phyloP scores from a whole-genome alignment of 805 yeast species.

The Spathaspora sp. region DNA sequence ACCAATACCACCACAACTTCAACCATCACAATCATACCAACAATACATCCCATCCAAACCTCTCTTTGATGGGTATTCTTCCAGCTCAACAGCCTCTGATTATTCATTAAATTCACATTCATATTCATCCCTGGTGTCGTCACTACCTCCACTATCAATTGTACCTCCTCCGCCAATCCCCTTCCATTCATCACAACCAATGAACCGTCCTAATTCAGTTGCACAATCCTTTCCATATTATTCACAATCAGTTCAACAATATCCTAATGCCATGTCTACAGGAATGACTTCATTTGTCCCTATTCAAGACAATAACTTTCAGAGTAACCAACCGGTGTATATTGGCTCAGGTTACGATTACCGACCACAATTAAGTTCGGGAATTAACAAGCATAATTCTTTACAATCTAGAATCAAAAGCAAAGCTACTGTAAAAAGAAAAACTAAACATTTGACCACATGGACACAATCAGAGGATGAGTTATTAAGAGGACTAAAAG shows the following conservation, averaged over 20 bases:
- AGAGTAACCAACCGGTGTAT: background rate
- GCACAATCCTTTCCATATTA: background rate
- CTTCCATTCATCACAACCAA: background rate
- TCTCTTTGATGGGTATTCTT: background rate
- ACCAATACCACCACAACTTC: conserved; percentile 2
- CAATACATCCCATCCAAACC: background rate
- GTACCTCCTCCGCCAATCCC: background rate
- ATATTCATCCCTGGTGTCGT: background rate
- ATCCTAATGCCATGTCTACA: background rate
- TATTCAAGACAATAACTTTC: background rate
- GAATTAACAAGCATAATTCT: background rate
- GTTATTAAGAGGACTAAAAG: conserved; percentile 70
- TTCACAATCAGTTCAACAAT: background rate
- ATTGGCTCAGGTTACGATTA: background rate
- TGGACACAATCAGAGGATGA: conserved; percentile 82
- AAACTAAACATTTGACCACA: conserved; percentile 39
- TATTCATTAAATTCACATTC: background rate
- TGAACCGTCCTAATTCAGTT: background rate
- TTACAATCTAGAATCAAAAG: background rate
- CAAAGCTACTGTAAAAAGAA: conserved; percentile 9
- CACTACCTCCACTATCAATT: background rate
- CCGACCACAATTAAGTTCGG: background rate
- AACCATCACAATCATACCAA: conserved; percentile 1
- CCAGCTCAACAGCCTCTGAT: background rate
- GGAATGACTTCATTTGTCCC: background rate